Percentiles rank a stretch among this genome's conserved stretches.
These are phyloP conservation scores for Lachnellula cervina DNA, from an alignment of 2,329 filamentous ascomycete genomes.

Conservation along the genomic window DNA sequence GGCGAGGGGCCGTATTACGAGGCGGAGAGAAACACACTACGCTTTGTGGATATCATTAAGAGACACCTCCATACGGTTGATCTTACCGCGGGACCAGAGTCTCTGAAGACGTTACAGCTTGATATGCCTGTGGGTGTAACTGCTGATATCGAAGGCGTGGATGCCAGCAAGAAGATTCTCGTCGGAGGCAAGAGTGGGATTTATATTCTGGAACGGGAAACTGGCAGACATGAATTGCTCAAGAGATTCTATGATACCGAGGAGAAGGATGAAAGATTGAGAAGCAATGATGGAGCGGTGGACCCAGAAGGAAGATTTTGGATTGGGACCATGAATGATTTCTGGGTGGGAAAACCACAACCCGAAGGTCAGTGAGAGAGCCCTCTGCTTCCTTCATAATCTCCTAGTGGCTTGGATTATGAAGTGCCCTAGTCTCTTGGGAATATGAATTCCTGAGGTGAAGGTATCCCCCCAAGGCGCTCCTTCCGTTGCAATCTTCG, in stretches of 20 bases:
- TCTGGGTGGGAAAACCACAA: constrained; percentile 37
- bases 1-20: constrained; percentile 76
- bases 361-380: constrained; percentile 31
- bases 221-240: constrained; percentile 51
- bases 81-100: constrained; percentile 49
- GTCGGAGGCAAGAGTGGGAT: constrained; percentile 78
- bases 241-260: constrained; percentile 40
- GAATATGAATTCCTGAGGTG: not conserved
- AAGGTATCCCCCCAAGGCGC: not conserved
- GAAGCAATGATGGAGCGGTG: constrained; percentile 77
- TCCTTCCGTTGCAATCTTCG: not conserved
- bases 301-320: constrained; percentile 80
- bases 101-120: constrained; percentile 38
- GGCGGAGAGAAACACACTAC: constrained; percentile 56
- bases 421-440: not conserved
- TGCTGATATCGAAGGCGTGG: constrained; percentile 66
- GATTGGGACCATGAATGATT: constrained; percentile 83
- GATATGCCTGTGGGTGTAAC: constrained; percentile 60
- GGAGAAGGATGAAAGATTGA: constrained; percentile 41
- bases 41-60: constrained; percentile 80
- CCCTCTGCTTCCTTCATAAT: not conserved
- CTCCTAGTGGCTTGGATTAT: not conserved
- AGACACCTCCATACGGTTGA: constrained; percentile 69
- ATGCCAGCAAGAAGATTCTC: constrained; percentile 60
- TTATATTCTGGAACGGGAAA: constrained; percentile 66